Base-by-base conservation (phyloP, 108 stramenopile species). In the Nannochloropsis oceanica region DNA sequence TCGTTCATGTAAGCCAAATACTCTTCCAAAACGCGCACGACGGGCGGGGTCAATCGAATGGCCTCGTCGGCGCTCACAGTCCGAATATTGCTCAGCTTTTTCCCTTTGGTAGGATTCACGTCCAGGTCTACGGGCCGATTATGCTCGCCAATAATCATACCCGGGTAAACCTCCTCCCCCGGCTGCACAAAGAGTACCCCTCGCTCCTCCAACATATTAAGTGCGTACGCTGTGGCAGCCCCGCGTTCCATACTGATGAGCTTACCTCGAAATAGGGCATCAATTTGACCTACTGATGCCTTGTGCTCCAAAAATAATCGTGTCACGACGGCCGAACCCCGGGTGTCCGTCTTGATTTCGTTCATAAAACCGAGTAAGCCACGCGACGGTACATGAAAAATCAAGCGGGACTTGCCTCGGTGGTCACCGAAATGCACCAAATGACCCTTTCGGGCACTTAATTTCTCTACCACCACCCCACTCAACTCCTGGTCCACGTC, bases 71-170 rank as follows among this genome's bases (percentile, higher is more conserved):
- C 96, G 59, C 93, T 93, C 18, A 97, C 94, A 81, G 95, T 95
- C 50, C 98, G 94, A 92, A 99, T 96, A 93, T 99, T 99, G 12
- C 95, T 98, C 80, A 97, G 85, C 84, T 90, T 88, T 93, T 99
- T 99, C 42, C 95, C 94, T 90, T 96, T 96, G 93, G 95, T 95
- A 1, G 97, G 92, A 89, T 99, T 99, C 26, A 99, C 98, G 80
- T 94, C 94, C 85, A 99, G 91, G 89, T 99, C 98, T 79, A 94
- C 95, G 12, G 95, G 93, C 20, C 97, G 94, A 91, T 95, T 95
- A 86, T 97, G 93, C 83, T 97, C 97, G 26, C 98, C 98, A 83
- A 99, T 46, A 26, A 98, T 94, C 97, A 97, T 97, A 44, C 95
- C 95, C 91, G 95, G 93, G 94, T 99, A 99, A 11, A 95, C 93